A percentile compares a stretch with the other conserved stretches of the same genome.
These are phyloP conservation scores for Oryza nivara DNA, from an alignment of 176 grass and related monocot species.

Conservation along the genomic window DNA sequence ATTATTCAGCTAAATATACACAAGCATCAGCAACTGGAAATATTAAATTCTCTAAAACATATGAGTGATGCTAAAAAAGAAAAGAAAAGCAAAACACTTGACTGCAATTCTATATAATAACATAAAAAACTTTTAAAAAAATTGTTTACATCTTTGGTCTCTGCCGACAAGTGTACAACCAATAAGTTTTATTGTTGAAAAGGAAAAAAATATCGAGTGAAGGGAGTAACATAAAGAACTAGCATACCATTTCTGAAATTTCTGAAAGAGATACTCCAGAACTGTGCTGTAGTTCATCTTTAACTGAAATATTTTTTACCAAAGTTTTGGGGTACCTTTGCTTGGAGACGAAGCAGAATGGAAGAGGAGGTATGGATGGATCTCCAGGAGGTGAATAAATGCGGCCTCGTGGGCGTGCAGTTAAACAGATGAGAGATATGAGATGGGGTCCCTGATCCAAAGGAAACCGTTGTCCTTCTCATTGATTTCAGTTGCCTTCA, in stretches of 20 bases:
- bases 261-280: not conserved
- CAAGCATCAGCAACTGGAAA: not conserved
- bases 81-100: no score
- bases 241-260: not conserved
- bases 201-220: no score
- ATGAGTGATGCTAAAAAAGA: no score
- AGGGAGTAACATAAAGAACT: not conserved
- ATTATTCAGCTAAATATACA: not conserved
- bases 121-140: not conserved
- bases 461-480: conserved; percentile 48
- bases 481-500: conserved; percentile 35
- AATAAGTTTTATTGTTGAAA: no score
- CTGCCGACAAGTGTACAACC: no score
- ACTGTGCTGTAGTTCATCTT: not conserved
- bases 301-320: not conserved
- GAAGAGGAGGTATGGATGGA: not conserved
- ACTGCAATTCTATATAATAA: not conserved
- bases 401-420: conserved; percentile 50
- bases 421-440: conserved; percentile 16
- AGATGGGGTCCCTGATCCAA: conserved; percentile 40
- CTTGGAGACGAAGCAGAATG: conserved; percentile 41
- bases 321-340: conserved; percentile 27
- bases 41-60: no score
- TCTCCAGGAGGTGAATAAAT: conserved; percentile 50
- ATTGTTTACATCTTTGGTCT: no score